Evolutionary conservation across 805 yeast species (phyloP).

Genomic region (Saturnispora halmiae): DNA sequence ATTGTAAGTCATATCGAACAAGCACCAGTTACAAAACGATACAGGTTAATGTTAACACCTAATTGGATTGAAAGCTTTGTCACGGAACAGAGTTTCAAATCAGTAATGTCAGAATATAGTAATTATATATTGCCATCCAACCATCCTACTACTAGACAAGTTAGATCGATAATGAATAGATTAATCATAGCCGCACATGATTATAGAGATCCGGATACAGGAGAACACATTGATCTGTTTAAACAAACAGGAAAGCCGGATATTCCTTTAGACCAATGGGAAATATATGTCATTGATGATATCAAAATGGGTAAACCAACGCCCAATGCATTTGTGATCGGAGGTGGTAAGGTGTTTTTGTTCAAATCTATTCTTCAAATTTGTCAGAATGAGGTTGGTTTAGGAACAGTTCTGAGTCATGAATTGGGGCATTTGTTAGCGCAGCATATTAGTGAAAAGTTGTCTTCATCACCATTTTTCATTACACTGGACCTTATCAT

Average conservation of each 20-base stretch:
- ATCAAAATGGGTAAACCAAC: conserved; percentile 49
- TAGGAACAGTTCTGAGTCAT: conserved; percentile 92
- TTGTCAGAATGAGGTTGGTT: conserved; percentile 74
- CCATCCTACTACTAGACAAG: conserved; percentile 51
- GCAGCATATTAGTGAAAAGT: conserved; percentile 77
- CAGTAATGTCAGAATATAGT: conserved; percentile 47
- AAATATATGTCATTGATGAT: conserved; percentile 67
- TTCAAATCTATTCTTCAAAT: conserved; percentile 70
- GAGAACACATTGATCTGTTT: conserved; percentile 22
- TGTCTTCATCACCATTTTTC: conserved; percentile 70
- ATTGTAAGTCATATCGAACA: conserved; percentile 53
- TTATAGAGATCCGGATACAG: conserved; percentile 28
- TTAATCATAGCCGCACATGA: conserved; percentile 51
- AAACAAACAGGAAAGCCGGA: conserved; percentile 19
- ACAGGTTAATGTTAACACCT: conserved; percentile 64
- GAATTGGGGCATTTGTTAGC: conserved; percentile 94
- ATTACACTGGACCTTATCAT: conserved; percentile 43
- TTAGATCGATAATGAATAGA: conserved; percentile 53
- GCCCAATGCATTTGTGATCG: conserved; percentile 94
- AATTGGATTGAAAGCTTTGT: conserved; percentile 50
- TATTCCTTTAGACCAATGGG: conserved; percentile 47
- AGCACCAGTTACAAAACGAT: conserved; percentile 75
- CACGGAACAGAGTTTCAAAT: conserved; percentile 57
- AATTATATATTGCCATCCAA: conserved; percentile 46
- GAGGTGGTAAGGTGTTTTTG: conserved; percentile 93